Percentiles rank a stretch among this genome's conserved stretches.
These are phyloP conservation scores for Medicago lupulina DNA, from an alignment of 306 rosid species.

Conservation along the genomic window DNA sequence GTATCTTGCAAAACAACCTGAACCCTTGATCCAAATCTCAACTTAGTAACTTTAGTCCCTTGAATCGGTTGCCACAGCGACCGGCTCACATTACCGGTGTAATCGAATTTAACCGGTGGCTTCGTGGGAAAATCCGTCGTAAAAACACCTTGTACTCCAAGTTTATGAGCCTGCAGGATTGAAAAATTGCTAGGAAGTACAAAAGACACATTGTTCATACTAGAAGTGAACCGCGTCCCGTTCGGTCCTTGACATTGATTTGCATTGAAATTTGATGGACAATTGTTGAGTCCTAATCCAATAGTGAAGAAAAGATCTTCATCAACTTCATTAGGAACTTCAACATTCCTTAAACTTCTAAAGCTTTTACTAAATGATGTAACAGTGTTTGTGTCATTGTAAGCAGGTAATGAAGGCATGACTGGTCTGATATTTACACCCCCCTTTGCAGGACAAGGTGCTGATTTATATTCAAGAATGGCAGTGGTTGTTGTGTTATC, in stretches of 20 bases:
- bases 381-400: slow-evolving; percentile 84
- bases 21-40: slow-evolving; percentile 76
- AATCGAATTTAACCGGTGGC: slow-evolving; percentile 74
- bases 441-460: slow-evolving; percentile 67
- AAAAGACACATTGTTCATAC: slow-evolving; percentile 90
- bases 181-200: slow-evolving; percentile 68
- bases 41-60: slow-evolving; percentile 68
- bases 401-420: slow-evolving; percentile 74
- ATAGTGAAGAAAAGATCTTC: slow-evolving; percentile 76
- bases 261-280: slow-evolving; percentile 58
- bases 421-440: slow-evolving; percentile 48
- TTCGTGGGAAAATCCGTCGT: slow-evolving; percentile 78
- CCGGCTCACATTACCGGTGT: slow-evolving; percentile 85
- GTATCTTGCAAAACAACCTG: slow-evolving; percentile 90
- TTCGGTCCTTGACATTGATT: slow-evolving; percentile 84
- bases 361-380: slow-evolving; percentile 67
- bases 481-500: slow-evolving; percentile 93
- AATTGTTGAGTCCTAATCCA: slow-evolving; percentile 78
- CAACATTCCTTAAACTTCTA: slow-evolving; percentile 59
- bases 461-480: slow-evolving; percentile 74
- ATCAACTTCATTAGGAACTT: slow-evolving; percentile 71
- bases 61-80: slow-evolving; percentile 75
- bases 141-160: slow-evolving; percentile 65
- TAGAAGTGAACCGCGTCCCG: slow-evolving; percentile 84
- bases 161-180: slow-evolving; percentile 75